Evolutionary conservation across 2,329 filamentous ascomycete species (phyloP), one percentile per base, ranked within the genome.

Genomic region (Microthyrium microscopicum): DNA sequence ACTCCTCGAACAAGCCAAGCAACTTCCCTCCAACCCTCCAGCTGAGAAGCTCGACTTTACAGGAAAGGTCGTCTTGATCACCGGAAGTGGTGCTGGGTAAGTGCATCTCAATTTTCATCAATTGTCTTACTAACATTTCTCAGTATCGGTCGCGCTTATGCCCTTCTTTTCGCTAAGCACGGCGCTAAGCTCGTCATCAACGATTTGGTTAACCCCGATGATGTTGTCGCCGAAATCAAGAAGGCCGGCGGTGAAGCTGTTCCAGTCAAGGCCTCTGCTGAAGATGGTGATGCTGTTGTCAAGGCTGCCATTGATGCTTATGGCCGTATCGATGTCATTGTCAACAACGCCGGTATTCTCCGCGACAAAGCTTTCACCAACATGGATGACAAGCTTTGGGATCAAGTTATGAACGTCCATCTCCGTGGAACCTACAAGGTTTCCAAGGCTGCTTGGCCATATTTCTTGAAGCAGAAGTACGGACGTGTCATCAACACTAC

Each of bases 401-500:
- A 91, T 49, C 69, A 78, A 34, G 82, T 93, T 45, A 56, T 93
- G 57, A 77, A 81, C 46, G 81, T 93, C 36, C 84, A 93, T 55
- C 70, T 91, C 31, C 73, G 81, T 44, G 83, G 84, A 46, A 93
- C 85, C 41, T 93, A 87, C 65, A 92, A 91, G 65, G 71, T 85
- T 40, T 85, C 81, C 53, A 91, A 89, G 68, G 84, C 84, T 39
- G 84, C 85, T 18, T 93, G 84, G 81, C 84, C 84, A 35, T 77
- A 87, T 57, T 79, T 93, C 65, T 66, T 93, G 31, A 91, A 92
- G 67, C 84, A 93, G 58, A 93, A 92, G 66, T 93, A 92, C 49
- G 84, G 84, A 44, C 80, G 84, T 48, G 73, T 93, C 39, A 67
- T 93, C 49, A 93, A 93, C 66, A 93, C 85, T 29, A 84, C 84